phyloP scores from a whole-genome alignment of 495 filamentous ascomycete genomes.

The Xylaria grammica region DNA sequence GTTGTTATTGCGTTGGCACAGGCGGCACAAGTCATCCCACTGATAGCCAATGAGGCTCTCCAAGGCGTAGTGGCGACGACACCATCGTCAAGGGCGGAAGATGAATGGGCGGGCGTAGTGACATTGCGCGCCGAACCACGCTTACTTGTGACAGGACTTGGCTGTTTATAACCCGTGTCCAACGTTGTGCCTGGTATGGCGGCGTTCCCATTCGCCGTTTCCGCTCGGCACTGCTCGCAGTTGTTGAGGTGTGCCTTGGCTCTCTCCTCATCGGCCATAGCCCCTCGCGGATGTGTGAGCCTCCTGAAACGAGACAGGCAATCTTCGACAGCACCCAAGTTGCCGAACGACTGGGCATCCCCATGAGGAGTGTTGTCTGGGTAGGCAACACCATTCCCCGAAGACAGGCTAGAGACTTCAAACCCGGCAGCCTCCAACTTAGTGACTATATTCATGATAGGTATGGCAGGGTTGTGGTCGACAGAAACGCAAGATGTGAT shows the following conservation, averaged over 20 bases:
- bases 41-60: constrained; percentile 70
- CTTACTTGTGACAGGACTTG: constrained; percentile 8
- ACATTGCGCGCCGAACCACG: neutral
- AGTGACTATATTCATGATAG: constrained; percentile 41
- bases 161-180: neutral
- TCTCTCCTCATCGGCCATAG: constrained; percentile 13
- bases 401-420: constrained; percentile 49
- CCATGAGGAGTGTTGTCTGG: constrained; percentile 18
- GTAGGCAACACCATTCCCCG: constrained; percentile 37
- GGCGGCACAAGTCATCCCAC: constrained; percentile 83
- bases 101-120: constrained; percentile 21
- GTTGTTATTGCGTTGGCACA: constrained; percentile 71
- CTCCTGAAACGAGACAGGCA: constrained; percentile 24
- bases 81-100: constrained; percentile 16
- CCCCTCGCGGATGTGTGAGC: constrained; percentile 19
- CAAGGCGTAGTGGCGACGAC: constrained; percentile 31
- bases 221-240: constrained; percentile 33
- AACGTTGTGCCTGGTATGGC: neutral
- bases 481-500: constrained; percentile 55
- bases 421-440: constrained; percentile 53
- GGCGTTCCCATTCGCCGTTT: constrained; percentile 15
- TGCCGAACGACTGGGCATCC: constrained; percentile 15
- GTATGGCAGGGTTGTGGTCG: constrained; percentile 11
- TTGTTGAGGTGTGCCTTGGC: constrained; percentile 33
- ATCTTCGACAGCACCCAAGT: constrained; percentile 20